Conservation (phyloP, 1,139 yeast species). For the Debaryomycetaceae sp. region DNA sequence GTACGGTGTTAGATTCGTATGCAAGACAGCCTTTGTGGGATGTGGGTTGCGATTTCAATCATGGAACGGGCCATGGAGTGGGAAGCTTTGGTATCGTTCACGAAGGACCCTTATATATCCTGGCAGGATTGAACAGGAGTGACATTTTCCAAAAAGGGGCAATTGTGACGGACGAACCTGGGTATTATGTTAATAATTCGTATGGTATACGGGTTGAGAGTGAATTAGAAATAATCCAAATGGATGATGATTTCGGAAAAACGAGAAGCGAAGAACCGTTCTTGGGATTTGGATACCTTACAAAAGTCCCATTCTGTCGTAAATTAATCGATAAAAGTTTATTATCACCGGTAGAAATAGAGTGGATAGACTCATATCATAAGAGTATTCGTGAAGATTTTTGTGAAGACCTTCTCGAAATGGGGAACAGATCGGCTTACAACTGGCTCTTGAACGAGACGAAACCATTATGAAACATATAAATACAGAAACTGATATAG, state of each 20-base stretch:
- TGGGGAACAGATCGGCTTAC: constrained; percentile 38
- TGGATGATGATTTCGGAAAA: constrained; percentile 28
- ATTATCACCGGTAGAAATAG: constrained; percentile 36
- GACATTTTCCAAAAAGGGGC: constrained; percentile 44
- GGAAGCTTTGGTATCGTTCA: constrained; percentile 57
- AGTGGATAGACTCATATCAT: constrained; percentile 53
- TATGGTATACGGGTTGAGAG: constrained; percentile 55
- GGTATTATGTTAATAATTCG: constrained; percentile 49
- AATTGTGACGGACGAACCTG: constrained; percentile 55
- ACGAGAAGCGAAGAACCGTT: constrained; percentile 33
- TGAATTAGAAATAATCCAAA: constrained; percentile 43
- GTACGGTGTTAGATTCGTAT: constrained; percentile 46
- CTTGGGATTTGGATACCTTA: constrained; percentile 47
- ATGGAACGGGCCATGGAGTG: constrained; percentile 62
- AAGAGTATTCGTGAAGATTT: constrained; percentile 33
- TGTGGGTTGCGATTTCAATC: constrained; percentile 51
- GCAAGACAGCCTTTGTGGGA: constrained; percentile 54
- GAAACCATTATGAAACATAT: constrained; percentile 18
- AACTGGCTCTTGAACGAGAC: constrained; percentile 41
- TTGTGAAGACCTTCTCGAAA: constrained; percentile 28
- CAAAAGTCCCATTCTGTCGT: constrained; percentile 53
- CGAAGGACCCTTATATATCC: constrained; percentile 51
- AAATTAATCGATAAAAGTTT: constrained; percentile 39
- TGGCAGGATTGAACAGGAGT: constrained; percentile 33
- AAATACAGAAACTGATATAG: too few species aligned